Evolutionary conservation across 1,284 basidiomycete species (phyloP), one percentile per base, ranked within the genome.

Genomic region (Xerocomus amazonicus): DNA sequence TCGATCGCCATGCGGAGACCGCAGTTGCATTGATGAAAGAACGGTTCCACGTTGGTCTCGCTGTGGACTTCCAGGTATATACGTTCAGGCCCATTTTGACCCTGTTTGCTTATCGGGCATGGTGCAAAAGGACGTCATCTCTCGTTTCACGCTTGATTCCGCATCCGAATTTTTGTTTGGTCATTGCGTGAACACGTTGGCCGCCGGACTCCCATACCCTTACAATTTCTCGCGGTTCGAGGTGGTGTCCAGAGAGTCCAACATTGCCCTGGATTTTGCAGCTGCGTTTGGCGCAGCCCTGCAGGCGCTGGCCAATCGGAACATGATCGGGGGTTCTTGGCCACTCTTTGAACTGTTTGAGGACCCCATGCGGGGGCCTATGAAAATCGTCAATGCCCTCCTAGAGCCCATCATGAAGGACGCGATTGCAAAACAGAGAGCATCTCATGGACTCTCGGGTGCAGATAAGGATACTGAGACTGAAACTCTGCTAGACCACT

Each of bases 401-500:
- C 59, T 77, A 13, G 63, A 73, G 23, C 67, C 66, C 6, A 67
- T 66, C 43, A 34, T 69, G 23, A 54, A 56, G 40, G 66, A 56
- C 31, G 65, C 63, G 13, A 55, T 73, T 33, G 53, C 51, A 43
- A 73, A 69, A 55, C 44, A 52, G 28, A 58, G 61, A 12, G 59
- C 60, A 12, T 52, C 57, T 41, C 59, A 60, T 26, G 63, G 53
- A 14, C 42, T 59, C n/a, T 42, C 43, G 1, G 39, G 42, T 17
- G 12, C 9, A 27, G 48, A 43, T 14, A 52, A 55, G 16, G 51
- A 50, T 16, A 52, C 56, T 0, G 74, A 75, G 6, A 73, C 71
- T 1, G 73, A 71, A 28, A 77, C 76, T 0, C 57, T 83, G 12
- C 57, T 83, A 13, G 79, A 78, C 47, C 73, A 80, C 54, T 58